Conservation (phyloP, 768 basidiomycete genomes). For the Suillus spraguei region DNA sequence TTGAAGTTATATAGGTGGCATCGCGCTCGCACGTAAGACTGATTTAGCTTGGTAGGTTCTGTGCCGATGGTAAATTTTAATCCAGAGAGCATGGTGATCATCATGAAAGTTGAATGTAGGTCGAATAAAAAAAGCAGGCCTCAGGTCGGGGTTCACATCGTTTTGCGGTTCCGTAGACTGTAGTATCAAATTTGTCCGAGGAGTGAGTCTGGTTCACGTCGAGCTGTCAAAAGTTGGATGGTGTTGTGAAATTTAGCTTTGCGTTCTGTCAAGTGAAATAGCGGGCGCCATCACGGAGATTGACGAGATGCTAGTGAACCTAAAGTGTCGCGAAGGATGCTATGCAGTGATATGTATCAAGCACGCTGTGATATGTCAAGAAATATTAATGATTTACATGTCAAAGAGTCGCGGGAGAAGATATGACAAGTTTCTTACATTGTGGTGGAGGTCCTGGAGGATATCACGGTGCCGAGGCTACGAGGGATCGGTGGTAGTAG, state of each 20-base stretch:
- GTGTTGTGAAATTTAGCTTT: not conserved
- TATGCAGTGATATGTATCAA: not conserved
- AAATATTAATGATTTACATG: not conserved
- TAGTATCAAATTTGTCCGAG: not conserved
- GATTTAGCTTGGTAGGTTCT: not conserved
- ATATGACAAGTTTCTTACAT: not conserved
- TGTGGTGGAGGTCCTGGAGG: not conserved
- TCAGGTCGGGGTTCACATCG: not conserved
- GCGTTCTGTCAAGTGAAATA: constrained; percentile 10
- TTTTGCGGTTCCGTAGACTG: not conserved
- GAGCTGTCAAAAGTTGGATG: not conserved
- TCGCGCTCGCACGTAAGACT: constrained; percentile 8
- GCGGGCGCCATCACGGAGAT: not conserved
- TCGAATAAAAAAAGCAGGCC: not conserved
- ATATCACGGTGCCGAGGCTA: constrained; percentile 8
- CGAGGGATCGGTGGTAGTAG: constrained; percentile 3
- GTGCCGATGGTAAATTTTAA: not conserved
- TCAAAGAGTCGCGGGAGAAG: constrained; percentile 7
- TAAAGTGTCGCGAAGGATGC: not conserved
- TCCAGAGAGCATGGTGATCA: not conserved
- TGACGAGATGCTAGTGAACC: not conserved
- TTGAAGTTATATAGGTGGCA: constrained; percentile 1
- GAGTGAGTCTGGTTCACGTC: not conserved
- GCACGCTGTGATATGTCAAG: not conserved
- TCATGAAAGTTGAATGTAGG: not conserved